Conservation (phyloP, 768 basidiomycete genomes). For the Dictyophora rubrovolvata region DNA sequence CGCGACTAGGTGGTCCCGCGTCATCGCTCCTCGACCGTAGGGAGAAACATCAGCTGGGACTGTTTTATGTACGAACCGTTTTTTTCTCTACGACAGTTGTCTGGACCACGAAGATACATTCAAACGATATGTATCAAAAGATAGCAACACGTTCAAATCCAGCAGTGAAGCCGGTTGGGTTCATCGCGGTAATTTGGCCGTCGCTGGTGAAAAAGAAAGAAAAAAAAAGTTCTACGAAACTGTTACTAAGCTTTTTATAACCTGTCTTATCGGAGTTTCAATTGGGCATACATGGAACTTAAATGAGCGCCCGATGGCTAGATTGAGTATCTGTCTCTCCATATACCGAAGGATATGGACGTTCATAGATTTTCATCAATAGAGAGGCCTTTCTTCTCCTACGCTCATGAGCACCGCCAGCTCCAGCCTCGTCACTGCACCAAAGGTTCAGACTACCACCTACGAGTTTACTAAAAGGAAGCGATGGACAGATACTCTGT, state of each 20-base stretch:
- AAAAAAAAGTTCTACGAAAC: background rate
- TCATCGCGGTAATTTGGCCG: conserved; percentile 77
- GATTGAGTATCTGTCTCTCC: background rate
- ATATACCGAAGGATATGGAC: background rate
- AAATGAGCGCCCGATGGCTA: background rate
- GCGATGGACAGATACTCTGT: conserved; percentile 73
- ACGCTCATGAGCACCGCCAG: background rate
- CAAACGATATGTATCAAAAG: conserved; percentile 18
- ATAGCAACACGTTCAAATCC: conserved; percentile 9
- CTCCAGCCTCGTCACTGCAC: background rate
- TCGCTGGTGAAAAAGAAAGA: conserved; percentile 32
- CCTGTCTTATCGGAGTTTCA: background rate
- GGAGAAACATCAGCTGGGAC: conserved; percentile 87
- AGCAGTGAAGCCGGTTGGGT: conserved; percentile 32
- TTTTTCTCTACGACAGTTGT: conserved; percentile 11
- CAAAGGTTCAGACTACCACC: conserved; percentile 9
- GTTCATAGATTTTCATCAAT: background rate
- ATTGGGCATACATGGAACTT: background rate
- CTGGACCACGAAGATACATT: conserved; percentile 36
- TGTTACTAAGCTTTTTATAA: conserved; percentile 20
- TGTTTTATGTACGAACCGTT: conserved; percentile 57
- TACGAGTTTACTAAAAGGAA: conserved; percentile 86
- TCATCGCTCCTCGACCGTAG: conserved; percentile 83
- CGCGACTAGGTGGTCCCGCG: conserved; percentile 86
- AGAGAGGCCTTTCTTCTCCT: background rate